Conservation (phyloP, 495 filamentous ascomycete species). For the Terfezia boudieri region DNA sequence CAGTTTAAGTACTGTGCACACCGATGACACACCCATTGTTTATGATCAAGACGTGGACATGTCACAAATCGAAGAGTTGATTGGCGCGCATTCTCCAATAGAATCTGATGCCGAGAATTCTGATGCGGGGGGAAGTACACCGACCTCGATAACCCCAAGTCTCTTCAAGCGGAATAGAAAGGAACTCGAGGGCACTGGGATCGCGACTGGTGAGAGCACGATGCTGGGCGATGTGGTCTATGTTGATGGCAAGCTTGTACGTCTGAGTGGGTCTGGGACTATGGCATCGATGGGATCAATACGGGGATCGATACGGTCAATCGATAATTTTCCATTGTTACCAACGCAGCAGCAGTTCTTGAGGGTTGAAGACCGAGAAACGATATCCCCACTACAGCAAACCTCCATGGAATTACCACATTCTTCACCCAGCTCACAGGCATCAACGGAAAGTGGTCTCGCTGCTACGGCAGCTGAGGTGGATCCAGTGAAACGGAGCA, state of each 20-base stretch:
- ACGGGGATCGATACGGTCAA: background rate
- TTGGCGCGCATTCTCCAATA: background rate
- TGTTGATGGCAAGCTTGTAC: background rate
- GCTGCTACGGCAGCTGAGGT: background rate
- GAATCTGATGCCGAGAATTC: background rate
- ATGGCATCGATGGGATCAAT: background rate
- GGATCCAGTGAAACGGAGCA: background rate
- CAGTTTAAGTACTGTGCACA: background rate
- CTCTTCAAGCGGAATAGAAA: background rate
- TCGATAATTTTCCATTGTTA: background rate
- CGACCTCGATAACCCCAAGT: background rate
- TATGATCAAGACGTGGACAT: background rate
- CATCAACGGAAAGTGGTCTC: background rate
- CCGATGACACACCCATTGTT: background rate
- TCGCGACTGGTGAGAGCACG: background rate
- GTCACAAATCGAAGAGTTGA: background rate
- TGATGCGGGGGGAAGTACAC: background rate
- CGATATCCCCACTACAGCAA: background rate
- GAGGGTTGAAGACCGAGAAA: no score
- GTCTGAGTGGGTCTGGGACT: background rate
- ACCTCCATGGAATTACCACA: no score
- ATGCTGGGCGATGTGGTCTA: background rate
- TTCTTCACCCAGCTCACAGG: no score
- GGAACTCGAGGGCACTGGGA: background rate
- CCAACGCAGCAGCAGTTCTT: no score